Evolutionary conservation across 1,139 yeast species (phyloP), one percentile per base, ranked within the genome.

Genomic region (Sugiyamaella paludigena): DNA sequence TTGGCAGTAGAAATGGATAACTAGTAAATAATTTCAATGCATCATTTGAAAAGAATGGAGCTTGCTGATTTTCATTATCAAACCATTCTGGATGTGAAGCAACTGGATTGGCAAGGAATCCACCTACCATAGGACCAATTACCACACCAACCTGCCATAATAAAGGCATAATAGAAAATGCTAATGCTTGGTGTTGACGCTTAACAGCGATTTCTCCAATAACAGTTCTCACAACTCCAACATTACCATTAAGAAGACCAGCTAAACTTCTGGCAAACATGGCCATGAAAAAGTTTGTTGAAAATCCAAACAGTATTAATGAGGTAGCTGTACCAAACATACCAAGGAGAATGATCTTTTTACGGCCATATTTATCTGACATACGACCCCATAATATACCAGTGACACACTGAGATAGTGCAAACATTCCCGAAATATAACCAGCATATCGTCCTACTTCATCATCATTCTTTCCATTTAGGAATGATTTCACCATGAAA

Each of bases 1-100:
- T 83, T 4, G 85, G 81, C 54, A 81, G 66, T 1, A 84, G 80
- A 59, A 80, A 83, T 0, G 87, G 87, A 59, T 73, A 72, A 36
- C 62, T 64, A 16, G 68, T 61, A 30, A 77, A 69, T 50, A 79
- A 63, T 10, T 56, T 61, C 33, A 51, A 43, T 7, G 45, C 38
- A 16, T 47, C 51, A 36, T 42, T 36, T 7, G 67, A 60, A 26
- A 77, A 68, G 49, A 79, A 63, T 6, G 57, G 62, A 31, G 51
- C 47, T 13, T 44, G 32, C 12, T 39, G 42, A 16, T 30, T 12
- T 1, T 46, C 50, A 45, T 51, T 43, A 43, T 51, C 58, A 43
- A 64, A 63, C 61, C 65, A 61, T 9, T 51, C 55, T 3, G 69
- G 70, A 38, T 65, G 67, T 24, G 60, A 54, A 4, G 55, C 58